These are phyloP conservation scores for Hysterium pulicare DNA, from an alignment of 2,329 filamentous ascomycete species.

Conservation along the genomic window DNA sequence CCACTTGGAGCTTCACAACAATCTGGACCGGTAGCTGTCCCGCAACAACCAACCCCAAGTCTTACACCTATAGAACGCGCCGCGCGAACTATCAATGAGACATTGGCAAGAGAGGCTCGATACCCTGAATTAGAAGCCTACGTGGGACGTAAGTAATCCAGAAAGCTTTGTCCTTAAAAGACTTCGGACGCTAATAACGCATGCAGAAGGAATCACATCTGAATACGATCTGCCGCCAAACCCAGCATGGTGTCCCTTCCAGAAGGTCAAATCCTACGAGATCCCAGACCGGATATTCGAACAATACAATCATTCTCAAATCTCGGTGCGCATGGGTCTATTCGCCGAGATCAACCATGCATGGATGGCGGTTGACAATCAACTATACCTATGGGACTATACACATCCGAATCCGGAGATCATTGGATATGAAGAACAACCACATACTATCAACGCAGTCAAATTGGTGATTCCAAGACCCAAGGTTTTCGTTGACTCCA, in stretches of 20 bases:
- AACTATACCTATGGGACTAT: conserved; percentile 96
- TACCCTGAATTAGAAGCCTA: conserved; percentile 90
- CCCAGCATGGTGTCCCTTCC: conserved; percentile 80
- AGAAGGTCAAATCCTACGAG: conserved; percentile 79
- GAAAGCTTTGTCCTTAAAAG: not conserved
- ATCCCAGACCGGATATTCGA: conserved; percentile 91
- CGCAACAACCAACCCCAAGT: not conserved
- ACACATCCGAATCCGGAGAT: conserved; percentile 87
- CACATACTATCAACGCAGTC: conserved; percentile 85
- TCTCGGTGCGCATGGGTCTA: conserved; percentile 89
- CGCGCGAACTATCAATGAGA: conserved; percentile 76
- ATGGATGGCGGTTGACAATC: conserved; percentile 94
- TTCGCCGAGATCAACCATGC: conserved; percentile 94
- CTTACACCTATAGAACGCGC: conserved; percentile 74
- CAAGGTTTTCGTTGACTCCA: conserved; percentile 81
- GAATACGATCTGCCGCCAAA: conserved; percentile 77
- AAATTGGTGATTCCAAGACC: conserved; percentile 79
- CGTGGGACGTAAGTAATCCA: conserved; percentile 78
- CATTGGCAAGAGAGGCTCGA: conserved; percentile 69
- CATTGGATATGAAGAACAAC: conserved; percentile 86
- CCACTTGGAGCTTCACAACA: conserved; percentile 18
- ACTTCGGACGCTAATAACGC: conserved; percentile 25
- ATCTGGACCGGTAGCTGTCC: conserved; percentile 8
- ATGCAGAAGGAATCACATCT: conserved; percentile 77
- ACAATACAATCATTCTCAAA: conserved; percentile 82